Conservation (phyloP, 768 basidiomycete genomes). For the Lactarius hengduanensis region DNA sequence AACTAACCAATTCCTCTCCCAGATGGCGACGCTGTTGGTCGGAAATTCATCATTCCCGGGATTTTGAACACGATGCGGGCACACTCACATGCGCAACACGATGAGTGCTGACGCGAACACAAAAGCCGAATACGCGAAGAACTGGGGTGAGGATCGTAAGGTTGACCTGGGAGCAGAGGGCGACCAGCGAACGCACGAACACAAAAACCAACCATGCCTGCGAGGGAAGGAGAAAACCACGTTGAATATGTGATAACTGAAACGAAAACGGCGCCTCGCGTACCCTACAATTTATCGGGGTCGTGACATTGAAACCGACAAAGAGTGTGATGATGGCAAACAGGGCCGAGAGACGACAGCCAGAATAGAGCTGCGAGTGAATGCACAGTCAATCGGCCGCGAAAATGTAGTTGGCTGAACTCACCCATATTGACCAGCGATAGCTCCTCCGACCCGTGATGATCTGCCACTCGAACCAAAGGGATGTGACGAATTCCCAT, state of each 20-base stretch:
- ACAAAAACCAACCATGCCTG: constrained; percentile 15
- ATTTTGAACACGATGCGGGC: background rate
- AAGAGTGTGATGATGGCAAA: constrained; percentile 19
- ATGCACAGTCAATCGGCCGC: background rate
- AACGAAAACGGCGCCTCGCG: background rate
- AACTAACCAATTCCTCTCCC: constrained; percentile 12
- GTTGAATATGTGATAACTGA: background rate
- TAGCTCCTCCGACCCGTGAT: constrained; percentile 16
- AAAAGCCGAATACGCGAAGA: constrained; percentile 24
- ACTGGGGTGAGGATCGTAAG: background rate
- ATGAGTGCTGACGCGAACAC: constrained; percentile 24
- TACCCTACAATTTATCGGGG: constrained; percentile 19
- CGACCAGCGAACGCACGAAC: constrained; percentile 9
- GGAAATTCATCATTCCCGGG: background rate
- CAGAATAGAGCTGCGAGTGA: constrained; percentile 18
- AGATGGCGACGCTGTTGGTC: constrained; percentile 20
- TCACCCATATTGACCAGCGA: constrained; percentile 26
- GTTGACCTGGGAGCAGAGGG: background rate
- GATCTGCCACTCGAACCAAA: constrained; percentile 27
- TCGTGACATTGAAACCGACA: constrained; percentile 17
- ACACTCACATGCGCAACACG: constrained; percentile 24
- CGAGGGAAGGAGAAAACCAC: background rate
- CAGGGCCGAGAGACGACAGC: constrained; percentile 22
- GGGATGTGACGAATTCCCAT: constrained; percentile 20
- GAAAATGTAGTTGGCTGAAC: background rate